Percentiles rank a stretch among this genome's conserved stretches.
phyloP scores from a whole-genome alignment of 495 filamentous ascomycete genomes.

The Corynascus novoguineensis region DNA sequence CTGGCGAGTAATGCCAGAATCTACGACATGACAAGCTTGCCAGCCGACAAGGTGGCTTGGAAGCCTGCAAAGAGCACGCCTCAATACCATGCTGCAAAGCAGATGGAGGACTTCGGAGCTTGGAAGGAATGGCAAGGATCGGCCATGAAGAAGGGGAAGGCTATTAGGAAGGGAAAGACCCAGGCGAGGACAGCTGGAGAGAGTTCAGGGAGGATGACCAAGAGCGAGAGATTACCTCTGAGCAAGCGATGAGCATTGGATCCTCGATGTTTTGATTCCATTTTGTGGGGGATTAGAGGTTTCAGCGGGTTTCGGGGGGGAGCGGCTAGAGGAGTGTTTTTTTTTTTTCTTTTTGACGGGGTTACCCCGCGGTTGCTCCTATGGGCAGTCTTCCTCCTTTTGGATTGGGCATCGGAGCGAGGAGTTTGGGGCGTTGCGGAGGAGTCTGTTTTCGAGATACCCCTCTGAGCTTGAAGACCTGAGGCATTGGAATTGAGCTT shows the following conservation, averaged over 20 bases:
- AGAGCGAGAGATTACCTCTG: not conserved
- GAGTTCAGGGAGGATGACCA: not conserved
- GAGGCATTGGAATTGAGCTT: not conserved
- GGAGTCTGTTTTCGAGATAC: not conserved
- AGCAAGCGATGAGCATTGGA: not conserved
- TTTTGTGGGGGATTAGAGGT: too few relatives aligned
- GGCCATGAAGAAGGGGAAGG: constrained; percentile 32
- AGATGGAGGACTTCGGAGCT: constrained; percentile 37
- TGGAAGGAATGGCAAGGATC: constrained; percentile 40
- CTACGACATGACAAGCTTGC: constrained; percentile 47
- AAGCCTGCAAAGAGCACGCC: constrained; percentile 41
- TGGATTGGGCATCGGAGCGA: not conserved
- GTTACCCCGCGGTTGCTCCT: too few relatives aligned
- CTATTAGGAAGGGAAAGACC: constrained; percentile 27
- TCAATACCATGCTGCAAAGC: constrained; percentile 40
- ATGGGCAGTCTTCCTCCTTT: too few relatives aligned
- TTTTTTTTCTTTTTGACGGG: too few relatives aligned
- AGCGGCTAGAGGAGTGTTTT: too few relatives aligned
- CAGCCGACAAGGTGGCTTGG: constrained; percentile 49
- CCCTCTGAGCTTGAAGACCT: not conserved
- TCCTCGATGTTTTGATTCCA: not conserved
- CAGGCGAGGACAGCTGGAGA: constrained; percentile 18
- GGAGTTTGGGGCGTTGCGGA: not conserved
- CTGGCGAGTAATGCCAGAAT: constrained; percentile 56
- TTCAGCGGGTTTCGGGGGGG: too few relatives aligned